Percentiles rank a stretch among this genome's conserved stretches.
Conservation (phyloP, 805 yeast species). For the Lachancea thermotolerans region DNA sequence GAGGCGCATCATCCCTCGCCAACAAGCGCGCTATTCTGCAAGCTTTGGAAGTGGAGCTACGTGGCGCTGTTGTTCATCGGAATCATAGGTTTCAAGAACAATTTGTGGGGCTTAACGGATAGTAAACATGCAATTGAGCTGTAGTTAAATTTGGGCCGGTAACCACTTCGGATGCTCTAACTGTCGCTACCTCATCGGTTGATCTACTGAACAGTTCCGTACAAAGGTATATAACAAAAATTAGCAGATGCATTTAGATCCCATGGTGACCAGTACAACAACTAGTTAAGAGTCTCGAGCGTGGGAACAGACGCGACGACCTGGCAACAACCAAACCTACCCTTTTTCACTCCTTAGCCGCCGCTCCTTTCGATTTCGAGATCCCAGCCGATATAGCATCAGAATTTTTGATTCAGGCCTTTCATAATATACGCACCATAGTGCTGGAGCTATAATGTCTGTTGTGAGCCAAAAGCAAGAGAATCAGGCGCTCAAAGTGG, state of each 20-base stretch:
- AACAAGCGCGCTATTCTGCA: slow-evolving; percentile 1
- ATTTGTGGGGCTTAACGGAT: slow-evolving; percentile 1
- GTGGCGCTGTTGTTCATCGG: slow-evolving; percentile 18
- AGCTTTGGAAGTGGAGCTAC: slow-evolving; percentile 23
- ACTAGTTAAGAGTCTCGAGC: too few relatives aligned
- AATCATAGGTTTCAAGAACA: slow-evolving; percentile 15
- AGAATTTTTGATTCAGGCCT: too few relatives aligned
- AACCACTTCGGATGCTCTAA: background rate
- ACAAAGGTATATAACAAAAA: background rate
- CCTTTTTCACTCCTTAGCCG: too few relatives aligned
- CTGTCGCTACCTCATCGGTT: too few relatives aligned
- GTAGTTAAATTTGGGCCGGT: background rate
- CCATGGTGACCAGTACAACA: too few relatives aligned
- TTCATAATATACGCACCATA: too few relatives aligned
- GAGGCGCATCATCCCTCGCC: background rate
- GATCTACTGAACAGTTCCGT: background rate
- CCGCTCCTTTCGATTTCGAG: too few relatives aligned
- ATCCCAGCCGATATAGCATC: too few relatives aligned
- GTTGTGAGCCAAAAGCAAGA: background rate
- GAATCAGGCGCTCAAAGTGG: background rate
- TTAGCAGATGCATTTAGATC: too few relatives aligned
- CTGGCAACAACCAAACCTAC: too few relatives aligned
- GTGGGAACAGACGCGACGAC: too few relatives aligned
- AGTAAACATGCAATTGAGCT: slow-evolving; percentile 2
- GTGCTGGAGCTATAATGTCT: background rate